These are phyloP conservation scores for Globisporangium barbulae DNA, from an alignment of 352 stramenopile genomes.

Conservation along the genomic window DNA sequence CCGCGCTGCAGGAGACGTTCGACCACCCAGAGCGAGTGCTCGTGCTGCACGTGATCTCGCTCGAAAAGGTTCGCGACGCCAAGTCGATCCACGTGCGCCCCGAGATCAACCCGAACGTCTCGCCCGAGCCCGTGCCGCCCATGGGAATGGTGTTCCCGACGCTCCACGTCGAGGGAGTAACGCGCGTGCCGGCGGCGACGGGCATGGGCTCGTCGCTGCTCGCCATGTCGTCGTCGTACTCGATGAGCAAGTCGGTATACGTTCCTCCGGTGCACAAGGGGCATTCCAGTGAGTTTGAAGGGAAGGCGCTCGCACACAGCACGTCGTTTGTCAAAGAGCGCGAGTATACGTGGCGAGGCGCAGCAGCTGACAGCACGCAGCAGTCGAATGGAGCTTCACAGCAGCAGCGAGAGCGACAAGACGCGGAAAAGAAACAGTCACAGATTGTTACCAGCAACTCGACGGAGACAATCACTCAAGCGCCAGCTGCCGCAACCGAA, in stretches of 20 bases:
- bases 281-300: slow-evolving; percentile 19
- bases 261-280: slow-evolving; percentile 45
- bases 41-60: slow-evolving; percentile 72
- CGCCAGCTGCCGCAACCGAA: not conserved
- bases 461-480: not conserved
- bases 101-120: slow-evolving; percentile 80
- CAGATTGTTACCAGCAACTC: not conserved
- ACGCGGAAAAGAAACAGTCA: not conserved
- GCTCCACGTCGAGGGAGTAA: slow-evolving; percentile 49
- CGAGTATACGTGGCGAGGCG: slow-evolving; percentile 37
- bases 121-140: slow-evolving; percentile 63
- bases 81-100: slow-evolving; percentile 69
- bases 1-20: slow-evolving; percentile 70
- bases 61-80: slow-evolving; percentile 45
- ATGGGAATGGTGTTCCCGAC: slow-evolving; percentile 73
- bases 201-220: slow-evolving; percentile 24
- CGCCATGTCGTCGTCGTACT: slow-evolving; percentile 24
- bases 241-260: slow-evolving; percentile 62
- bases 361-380: not conserved
- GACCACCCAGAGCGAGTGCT: slow-evolving; percentile 51
- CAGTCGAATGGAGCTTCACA: not conserved
- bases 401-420: slow-evolving; percentile 6
- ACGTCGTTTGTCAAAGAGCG: slow-evolving; percentile 45
- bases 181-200: slow-evolving; percentile 26
- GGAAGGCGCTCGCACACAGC: slow-evolving; percentile 39